A percentile compares a stretch with the other conserved stretches of the same genome.
Conservation (phyloP, 1,284 basidiomycete species). For the Tranzscheliella williamsii region DNA sequence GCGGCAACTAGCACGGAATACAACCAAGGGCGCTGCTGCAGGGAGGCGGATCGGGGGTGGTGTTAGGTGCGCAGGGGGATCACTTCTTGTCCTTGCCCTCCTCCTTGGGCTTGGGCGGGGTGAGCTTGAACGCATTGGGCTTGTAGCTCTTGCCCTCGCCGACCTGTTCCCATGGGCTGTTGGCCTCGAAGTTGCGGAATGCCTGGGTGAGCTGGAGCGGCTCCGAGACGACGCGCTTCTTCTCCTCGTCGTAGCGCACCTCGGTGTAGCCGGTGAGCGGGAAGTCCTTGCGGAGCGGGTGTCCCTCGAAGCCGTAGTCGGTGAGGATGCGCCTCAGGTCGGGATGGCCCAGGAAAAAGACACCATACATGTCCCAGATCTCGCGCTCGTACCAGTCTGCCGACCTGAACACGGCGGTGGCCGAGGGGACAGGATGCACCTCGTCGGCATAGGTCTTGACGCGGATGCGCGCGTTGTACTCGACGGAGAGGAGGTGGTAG, state of each 20-base stretch:
- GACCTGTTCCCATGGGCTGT: constrained; percentile 88
- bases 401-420: constrained; percentile 77
- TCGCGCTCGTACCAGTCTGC: constrained; percentile 99
- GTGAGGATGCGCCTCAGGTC: constrained; percentile 96
- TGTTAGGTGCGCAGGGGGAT: too few relatives aligned
- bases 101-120: constrained; percentile 62
- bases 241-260: constrained; percentile 96
- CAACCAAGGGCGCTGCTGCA: too few relatives aligned
- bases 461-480: constrained; percentile 74
- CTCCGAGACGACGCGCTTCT: constrained; percentile 97
- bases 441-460: constrained; percentile 99
- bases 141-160: constrained; percentile 78
- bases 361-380: constrained; percentile 96
- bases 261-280: constrained; percentile 96
- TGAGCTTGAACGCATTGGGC: constrained; percentile 63
- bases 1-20: too few relatives aligned
- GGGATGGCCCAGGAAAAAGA: constrained; percentile 95
- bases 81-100: constrained; percentile 59
- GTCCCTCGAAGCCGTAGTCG: constrained; percentile 98
- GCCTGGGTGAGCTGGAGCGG: constrained; percentile 97
- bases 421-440: constrained; percentile 88
- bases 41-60: too few relatives aligned
- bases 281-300: constrained; percentile 97
- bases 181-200: constrained; percentile 90
- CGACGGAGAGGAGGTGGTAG: constrained; percentile 88